Evolutionary conservation across 2,329 filamentous ascomycete genomes (phyloP).

Genomic region (Claviceps paspali): DNA sequence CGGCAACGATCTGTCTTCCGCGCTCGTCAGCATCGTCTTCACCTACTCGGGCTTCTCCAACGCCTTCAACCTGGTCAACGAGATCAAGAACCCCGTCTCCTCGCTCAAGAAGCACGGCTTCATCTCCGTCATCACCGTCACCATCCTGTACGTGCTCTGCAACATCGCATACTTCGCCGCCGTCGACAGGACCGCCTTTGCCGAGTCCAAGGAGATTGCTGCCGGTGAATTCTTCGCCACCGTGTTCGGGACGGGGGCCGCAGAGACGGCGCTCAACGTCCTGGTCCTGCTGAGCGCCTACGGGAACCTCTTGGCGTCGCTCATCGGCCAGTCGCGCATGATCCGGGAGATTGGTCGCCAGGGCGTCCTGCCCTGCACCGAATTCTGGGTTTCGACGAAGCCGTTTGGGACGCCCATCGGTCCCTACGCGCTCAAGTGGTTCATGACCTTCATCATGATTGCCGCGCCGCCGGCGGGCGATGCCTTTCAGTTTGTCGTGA

Average conservation of each 20-base stretch:
- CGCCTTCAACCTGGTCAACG: conserved; percentile 46
- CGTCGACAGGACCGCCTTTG: conserved; percentile 12
- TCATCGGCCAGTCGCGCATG: conserved; percentile 38
- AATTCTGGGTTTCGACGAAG: conserved; percentile 46
- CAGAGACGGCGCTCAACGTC: conserved; percentile 39
- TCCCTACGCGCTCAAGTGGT: conserved; percentile 42
- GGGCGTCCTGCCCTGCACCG: conserved; percentile 44
- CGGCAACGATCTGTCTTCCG: conserved; percentile 25
- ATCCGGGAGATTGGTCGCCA: conserved; percentile 47
- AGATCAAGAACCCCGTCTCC: conserved; percentile 32
- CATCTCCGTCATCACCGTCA: conserved; percentile 33
- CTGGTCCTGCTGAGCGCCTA: conserved; percentile 42
- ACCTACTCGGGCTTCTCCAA: conserved; percentile 43
- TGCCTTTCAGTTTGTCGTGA: conserved; percentile 50
- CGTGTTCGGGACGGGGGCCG: conserved; percentile 34
- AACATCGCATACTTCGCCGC: conserved; percentile 48
- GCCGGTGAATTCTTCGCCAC: conserved; percentile 44
- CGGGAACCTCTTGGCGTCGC: conserved; percentile 40
- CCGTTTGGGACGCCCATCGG: conserved; percentile 49
- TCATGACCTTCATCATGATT: conserved; percentile 43
- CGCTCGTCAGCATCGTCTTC: conserved; percentile 43
- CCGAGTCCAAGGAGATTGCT: conserved; percentile 27
- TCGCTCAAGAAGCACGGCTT: conserved; percentile 32
- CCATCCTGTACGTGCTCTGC: conserved; percentile 39
- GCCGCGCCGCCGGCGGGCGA: conserved; percentile 45